phyloP scores from a whole-genome alignment of 441 rosid species.

The Isatis lusitanica region DNA sequence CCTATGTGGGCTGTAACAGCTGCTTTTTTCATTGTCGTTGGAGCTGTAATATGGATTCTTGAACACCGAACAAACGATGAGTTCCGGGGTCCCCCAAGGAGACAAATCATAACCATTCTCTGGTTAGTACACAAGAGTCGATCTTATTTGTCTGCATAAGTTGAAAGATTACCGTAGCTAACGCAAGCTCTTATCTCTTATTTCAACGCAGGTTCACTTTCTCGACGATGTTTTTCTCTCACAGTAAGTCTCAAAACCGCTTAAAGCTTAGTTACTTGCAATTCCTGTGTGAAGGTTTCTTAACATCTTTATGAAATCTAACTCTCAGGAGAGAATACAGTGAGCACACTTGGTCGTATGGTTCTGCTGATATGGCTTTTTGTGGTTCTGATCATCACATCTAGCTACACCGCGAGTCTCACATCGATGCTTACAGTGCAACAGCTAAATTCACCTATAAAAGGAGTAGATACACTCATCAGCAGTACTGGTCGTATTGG shows the following conservation, averaged over 20 bases:
- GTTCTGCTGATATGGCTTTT: conserved; percentile 92
- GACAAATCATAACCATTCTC: conserved; percentile 72
- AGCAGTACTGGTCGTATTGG: conserved; percentile 59
- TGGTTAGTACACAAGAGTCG: conserved; percentile 56
- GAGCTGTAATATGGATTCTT: conserved; percentile 87
- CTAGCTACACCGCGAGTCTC: conserved; percentile 99
- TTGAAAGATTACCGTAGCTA: background rate
- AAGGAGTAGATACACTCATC: conserved; percentile 78
- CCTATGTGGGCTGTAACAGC: conserved; percentile 82
- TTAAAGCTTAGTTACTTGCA: conserved; percentile 9
- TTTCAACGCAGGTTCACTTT: conserved; percentile 77
- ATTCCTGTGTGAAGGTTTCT: background rate
- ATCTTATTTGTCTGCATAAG: conserved; percentile 12
- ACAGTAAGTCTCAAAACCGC: conserved; percentile 58
- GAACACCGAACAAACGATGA: conserved; percentile 91
- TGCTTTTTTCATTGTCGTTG: conserved; percentile 68
- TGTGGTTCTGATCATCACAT: conserved; percentile 80
- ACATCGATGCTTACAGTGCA: conserved; percentile 92
- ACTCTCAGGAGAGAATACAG: conserved; percentile 74
- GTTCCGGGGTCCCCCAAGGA: conserved; percentile 82
- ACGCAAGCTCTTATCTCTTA: conserved; percentile 3
- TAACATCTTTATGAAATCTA: conserved; percentile 21
- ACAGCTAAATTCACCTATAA: conserved; percentile 82
- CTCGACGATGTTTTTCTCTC: conserved; percentile 87
- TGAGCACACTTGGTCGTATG: conserved; percentile 77